Conservation (phyloP, 176 grass and related monocot genomes). For the Oryza rufipogon region DNA sequence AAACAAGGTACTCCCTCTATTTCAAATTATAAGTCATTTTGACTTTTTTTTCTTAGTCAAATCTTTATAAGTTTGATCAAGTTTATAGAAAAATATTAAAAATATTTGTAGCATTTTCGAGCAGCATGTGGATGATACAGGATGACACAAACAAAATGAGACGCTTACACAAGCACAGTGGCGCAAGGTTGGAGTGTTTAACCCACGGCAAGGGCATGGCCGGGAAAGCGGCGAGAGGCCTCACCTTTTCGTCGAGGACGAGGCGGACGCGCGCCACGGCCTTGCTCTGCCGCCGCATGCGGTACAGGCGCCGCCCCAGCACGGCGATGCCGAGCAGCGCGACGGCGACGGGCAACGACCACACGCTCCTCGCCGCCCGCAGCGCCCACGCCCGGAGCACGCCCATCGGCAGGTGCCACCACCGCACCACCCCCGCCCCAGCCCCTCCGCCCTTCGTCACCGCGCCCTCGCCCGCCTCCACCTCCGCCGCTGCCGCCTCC, state of each 20-base stretch:
- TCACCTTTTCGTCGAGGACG: slow-evolving; percentile 84
- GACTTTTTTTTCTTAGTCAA: no score
- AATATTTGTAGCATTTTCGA: neutral
- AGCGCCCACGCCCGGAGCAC: slow-evolving; percentile 63
- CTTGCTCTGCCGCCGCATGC: slow-evolving; percentile 63
- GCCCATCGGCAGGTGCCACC: slow-evolving; percentile 84
- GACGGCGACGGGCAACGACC: slow-evolving; percentile 76
- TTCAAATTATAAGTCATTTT: no score
- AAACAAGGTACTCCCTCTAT: neutral
- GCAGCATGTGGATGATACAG: slow-evolving; percentile 14
- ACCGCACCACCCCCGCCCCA: slow-evolving; percentile 37
- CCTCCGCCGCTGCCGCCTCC: slow-evolving; percentile 10
- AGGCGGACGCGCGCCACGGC: slow-evolving; percentile 65
- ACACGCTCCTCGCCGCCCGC: slow-evolving; percentile 62
- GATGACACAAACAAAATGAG: slow-evolving; percentile 18
- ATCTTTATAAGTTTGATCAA: no score
- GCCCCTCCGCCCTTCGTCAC: slow-evolving; percentile 38
- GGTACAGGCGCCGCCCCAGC: slow-evolving; percentile 69
- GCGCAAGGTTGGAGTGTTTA: slow-evolving; percentile 19
- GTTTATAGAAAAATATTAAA: no score
- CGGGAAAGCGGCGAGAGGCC: slow-evolving; percentile 2
- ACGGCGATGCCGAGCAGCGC: slow-evolving; percentile 75
- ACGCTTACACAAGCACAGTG: slow-evolving; percentile 21
- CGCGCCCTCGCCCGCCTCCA: neutral
- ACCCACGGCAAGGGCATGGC: neutral